Percentiles rank a stretch among this genome's conserved stretches.
phyloP scores from a whole-genome alignment of 208 protist species.

The Leptomonas seymouri region DNA sequence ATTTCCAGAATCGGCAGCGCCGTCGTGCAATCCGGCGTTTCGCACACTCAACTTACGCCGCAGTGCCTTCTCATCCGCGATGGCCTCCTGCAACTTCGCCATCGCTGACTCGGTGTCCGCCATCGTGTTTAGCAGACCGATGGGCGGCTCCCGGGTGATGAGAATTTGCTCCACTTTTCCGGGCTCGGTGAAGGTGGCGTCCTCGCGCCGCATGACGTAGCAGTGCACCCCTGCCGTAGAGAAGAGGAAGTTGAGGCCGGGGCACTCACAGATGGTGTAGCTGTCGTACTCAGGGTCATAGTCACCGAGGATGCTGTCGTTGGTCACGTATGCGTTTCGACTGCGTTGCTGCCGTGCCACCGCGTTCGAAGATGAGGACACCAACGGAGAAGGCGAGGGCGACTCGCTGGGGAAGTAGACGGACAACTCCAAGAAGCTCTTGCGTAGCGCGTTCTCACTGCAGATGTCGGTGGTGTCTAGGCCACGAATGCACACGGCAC shows the following conservation, averaged over 20 bases:
- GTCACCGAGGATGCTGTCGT: slow-evolving; percentile 13
- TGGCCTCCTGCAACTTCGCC: slow-evolving; percentile 65
- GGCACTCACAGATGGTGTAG: slow-evolving; percentile 51
- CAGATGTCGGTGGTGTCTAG: slow-evolving; percentile 39
- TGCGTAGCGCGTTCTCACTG: slow-evolving; percentile 36
- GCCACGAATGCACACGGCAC: slow-evolving; percentile 74
- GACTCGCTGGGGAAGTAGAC: slow-evolving; percentile 55
- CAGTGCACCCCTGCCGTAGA: slow-evolving; percentile 48
- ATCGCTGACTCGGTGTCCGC: slow-evolving; percentile 61
- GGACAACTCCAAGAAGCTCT: slow-evolving; percentile 43
- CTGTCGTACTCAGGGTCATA: slow-evolving; percentile 28
- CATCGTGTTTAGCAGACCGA: slow-evolving; percentile 60
- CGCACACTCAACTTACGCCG: slow-evolving; percentile 23
- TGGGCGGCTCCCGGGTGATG: slow-evolving; percentile 64
- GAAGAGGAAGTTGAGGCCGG: slow-evolving; percentile 67
- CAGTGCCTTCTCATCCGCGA: slow-evolving; percentile 72
- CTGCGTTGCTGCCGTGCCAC: neutral
- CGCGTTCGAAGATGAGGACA: slow-evolving; percentile 4
- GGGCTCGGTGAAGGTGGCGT: slow-evolving; percentile 62
- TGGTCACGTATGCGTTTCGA: slow-evolving; percentile 7
- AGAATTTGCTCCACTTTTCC: slow-evolving; percentile 59
- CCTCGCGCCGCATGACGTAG: slow-evolving; percentile 44
- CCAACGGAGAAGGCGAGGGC: neutral
- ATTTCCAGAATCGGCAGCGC: slow-evolving; percentile 4
- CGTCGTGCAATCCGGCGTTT: neutral